Base-by-base conservation (phyloP, 164 flowering plant genomes). In the Chloranthus sessilifolius region DNA sequence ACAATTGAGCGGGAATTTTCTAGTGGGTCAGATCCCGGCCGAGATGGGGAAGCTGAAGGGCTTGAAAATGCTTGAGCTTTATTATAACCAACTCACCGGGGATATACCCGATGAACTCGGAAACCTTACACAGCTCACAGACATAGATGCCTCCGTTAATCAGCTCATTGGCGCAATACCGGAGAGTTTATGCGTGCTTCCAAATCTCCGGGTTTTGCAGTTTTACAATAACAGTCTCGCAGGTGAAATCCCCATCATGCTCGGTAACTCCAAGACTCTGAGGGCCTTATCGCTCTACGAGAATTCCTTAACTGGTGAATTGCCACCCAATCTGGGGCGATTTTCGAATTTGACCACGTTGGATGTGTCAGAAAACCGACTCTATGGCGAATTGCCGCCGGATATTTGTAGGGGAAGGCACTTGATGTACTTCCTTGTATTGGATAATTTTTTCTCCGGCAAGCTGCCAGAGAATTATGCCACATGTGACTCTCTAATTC, bases 171-270 rank as follows among this genome's bases (percentile, higher is more conserved):
- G 97, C 16, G 62, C 30, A 7, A 67, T 92, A 23, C 99, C 99
- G 6, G 81, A 74, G 15, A 72, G 81, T 2, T 44, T 92, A 1
- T 82, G 85, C 39, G 45, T 67, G 34, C 81, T 92, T 41, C 95
- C 91, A 0, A 74, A 74, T 22, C 85, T 92, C 22, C 47, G 49
- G 8, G 74, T 63, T 7, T 47, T 92, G 52, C 91, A 86, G 62
- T 55, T 88, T 7, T 88, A 88, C 68, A 83, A 82, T 76, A 92
- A 92, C 70, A 79, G 78, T 49, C 87, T 92, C 28, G 63, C 73
- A 1, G 99, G 99, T 36, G 82, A 68, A 50, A 76, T 92, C 38
- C 95, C 99, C 12, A 57, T 15, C 3, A 72, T 12, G 11, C 56
- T 92, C 19, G 94, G 63, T 25, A 71, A 82, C 39, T 88, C 95